Evolutionary conservation across 1,284 basidiomycete genomes (phyloP), one percentile per base, ranked within the genome.

Genomic region (Moesziomyces antarcticus): DNA sequence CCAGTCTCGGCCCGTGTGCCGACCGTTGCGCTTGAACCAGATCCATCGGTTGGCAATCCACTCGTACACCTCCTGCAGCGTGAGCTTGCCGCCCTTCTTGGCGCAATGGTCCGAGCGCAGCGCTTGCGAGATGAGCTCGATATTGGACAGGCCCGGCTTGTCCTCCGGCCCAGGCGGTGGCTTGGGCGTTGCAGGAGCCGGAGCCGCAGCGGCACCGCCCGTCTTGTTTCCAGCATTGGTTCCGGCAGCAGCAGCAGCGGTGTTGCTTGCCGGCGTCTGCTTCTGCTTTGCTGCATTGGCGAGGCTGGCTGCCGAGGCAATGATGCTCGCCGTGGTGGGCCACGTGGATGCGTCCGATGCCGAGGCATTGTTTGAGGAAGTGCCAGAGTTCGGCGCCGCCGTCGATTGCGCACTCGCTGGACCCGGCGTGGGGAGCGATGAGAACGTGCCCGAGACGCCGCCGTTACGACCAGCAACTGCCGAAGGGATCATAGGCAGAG

Each of bases 11-110:
- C 81, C 81, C 4, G 73, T 83, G 30, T 74, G 67, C 27, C 79
- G 61, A 20, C 75, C 75, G 51, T 82, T 78, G 56, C 69, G 69
- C 43, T 67, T 89, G 87, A 94, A 97, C 89, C 93, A 96, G 70
- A 93, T 92, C 85, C 91, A 91, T 66, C 90, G 91, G 50, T 91
- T 91, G 80, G 91, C 90, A 68, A 97, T 93, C 93, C 93, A 97
- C 56, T 89, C 89, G 82, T 93, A 93, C 51, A 97, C 93, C 79
- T 96, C 93, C 73, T 94, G 93, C 64, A 97, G 83, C 0, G 94
- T 95, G 27, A 92, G 93, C 83, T 93, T 92, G 43, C 92, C 92
- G 47, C 90, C 90, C 75, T 91, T 78, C 43, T 66, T 62, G 37
- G 40, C 44, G 22, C 72, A 76, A 24, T 68, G 67, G 24, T 77